Conservation (phyloP, 805 yeast genomes). For the Scheffersomyces lignosus region DNA sequence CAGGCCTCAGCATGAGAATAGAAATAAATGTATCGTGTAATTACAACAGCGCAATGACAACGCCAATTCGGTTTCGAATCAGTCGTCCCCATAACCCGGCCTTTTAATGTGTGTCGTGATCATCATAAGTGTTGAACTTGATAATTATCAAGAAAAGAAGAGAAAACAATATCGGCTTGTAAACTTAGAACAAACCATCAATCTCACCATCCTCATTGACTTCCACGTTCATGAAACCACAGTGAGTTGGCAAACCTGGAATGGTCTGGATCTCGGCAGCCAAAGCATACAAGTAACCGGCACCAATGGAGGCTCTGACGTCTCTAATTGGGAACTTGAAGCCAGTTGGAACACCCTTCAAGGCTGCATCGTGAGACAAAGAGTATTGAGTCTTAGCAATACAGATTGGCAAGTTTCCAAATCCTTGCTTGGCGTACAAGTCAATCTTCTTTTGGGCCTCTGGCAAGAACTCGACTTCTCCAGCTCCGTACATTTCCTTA, state of each 20-base stretch:
- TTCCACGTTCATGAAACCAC: constrained; percentile 86
- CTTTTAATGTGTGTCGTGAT: not conserved
- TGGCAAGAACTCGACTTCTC: constrained; percentile 64
- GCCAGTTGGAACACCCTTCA: constrained; percentile 82
- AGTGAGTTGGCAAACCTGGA: constrained; percentile 83
- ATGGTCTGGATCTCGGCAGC: constrained; percentile 87
- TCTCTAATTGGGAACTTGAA: constrained; percentile 81
- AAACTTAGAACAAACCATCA: constrained; percentile 65
- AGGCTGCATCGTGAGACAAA: constrained; percentile 75
- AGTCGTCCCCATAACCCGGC: too few species aligned
- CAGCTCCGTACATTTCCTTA: constrained; percentile 76
- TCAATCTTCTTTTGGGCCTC: constrained; percentile 70
- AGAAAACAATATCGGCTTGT: too few species aligned
- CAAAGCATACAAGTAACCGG: constrained; percentile 80
- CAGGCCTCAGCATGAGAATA: too few species aligned
- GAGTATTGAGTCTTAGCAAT: constrained; percentile 87
- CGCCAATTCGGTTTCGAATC: too few species aligned
- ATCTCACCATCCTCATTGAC: constrained; percentile 78
- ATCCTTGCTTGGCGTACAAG: constrained; percentile 70
- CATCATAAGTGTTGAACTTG: not conserved
- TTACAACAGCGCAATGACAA: too few species aligned
- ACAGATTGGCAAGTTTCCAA: constrained; percentile 76
- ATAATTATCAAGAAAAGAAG: too few species aligned
- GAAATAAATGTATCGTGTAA: too few species aligned
- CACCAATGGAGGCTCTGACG: constrained; percentile 75